Evolutionary conservation across 2,329 filamentous ascomycete species (phyloP), one percentile per base, ranked within the genome.

Genomic region (Emmonsiellopsis sp.): DNA sequence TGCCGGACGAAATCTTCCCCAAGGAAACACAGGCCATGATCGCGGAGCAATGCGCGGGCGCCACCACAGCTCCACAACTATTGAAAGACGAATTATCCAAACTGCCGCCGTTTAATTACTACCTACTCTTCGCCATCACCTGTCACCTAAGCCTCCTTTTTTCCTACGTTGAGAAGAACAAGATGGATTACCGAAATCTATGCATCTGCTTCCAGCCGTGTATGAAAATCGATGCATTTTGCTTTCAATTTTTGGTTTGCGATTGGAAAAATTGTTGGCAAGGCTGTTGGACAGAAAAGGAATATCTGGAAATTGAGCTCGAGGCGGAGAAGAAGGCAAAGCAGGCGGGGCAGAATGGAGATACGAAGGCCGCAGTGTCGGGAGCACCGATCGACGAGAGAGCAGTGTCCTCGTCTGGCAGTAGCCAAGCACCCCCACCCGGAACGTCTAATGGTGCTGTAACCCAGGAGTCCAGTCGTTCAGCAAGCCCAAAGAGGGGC

Each of bases 201-300:
- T 95, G 90, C 73, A 95, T 96, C 62, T 97, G 92, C 74, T 96
- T 96, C 71, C 90, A 95, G 70, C 92, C 92, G 3, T 95, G 90
- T 70, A 89, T 97, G 81, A 95, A 92, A 72, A 93, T 97, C 55
- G 92, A 97, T 64, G 85, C 85, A 1, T 94, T 92, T 68, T 94
- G 89, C 68, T 97, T 97, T 79, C 89, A 91, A 63, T 96, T 95
- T 60, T 78, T 97, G 10, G 91, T 97, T 16, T 89, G 89, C 65
- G 87, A 97, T 67, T 97, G 92, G 92, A 85, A 90, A 62, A 86
- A 94, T 61, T 97, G 92, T 73, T 97, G 92, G 92, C 90, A 93
- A 68, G 92, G 92, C 7, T 97, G 92, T 74, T 90, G 85, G 76
- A 94, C 87, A 10, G 92, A 97, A 70, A 84, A 89, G 58, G 83